Percentiles rank a stretch among this genome's conserved stretches.
Conservation (phyloP, 1,284 basidiomycete genomes). For the Moesziomyces globuligerus region DNA sequence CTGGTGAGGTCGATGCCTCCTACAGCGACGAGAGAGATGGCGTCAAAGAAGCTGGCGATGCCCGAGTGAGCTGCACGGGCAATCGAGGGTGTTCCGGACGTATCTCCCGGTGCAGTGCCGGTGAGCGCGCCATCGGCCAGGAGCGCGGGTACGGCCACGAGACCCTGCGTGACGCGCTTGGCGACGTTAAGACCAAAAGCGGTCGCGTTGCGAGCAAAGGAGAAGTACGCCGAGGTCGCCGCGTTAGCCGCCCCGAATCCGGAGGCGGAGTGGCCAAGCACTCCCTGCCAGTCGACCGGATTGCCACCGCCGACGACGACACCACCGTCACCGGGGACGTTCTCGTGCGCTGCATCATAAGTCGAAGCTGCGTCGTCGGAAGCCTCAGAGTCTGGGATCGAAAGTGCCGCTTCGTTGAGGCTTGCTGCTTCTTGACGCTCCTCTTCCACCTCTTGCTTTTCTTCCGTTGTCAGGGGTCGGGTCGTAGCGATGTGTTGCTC, state of each 20-base stretch:
- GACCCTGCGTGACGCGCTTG: constrained; percentile 55
- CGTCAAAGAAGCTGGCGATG: constrained; percentile 59
- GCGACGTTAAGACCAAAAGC: constrained; percentile 53
- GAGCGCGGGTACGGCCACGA: constrained; percentile 52
- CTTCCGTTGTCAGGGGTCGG: constrained; percentile 5
- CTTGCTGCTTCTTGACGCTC: constrained; percentile 35
- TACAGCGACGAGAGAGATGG: constrained; percentile 51
- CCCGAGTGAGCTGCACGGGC: constrained; percentile 41
- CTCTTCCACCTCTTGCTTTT: constrained; percentile 24
- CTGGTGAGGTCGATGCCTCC: constrained; percentile 59
- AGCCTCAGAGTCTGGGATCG: constrained; percentile 52
- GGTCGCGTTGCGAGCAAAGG: constrained; percentile 49
- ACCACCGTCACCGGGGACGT: constrained; percentile 23
- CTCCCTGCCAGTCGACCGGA: constrained; percentile 37
- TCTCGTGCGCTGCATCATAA: constrained; percentile 22
- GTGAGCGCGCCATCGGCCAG: constrained; percentile 51
- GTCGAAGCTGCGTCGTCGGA: constrained; percentile 10
- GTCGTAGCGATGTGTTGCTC: not conserved
- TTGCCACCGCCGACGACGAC: constrained; percentile 12
- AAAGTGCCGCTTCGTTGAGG: constrained; percentile 49
- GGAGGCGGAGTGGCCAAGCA: constrained; percentile 45
- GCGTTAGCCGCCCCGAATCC: constrained; percentile 49
- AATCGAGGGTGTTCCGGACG: constrained; percentile 21
- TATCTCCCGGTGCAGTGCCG: constrained; percentile 41
- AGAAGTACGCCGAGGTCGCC: constrained; percentile 56